phyloP scores from a whole-genome alignment of 2,329 filamentous ascomycete species.

The Tolypocladium inflatum region DNA sequence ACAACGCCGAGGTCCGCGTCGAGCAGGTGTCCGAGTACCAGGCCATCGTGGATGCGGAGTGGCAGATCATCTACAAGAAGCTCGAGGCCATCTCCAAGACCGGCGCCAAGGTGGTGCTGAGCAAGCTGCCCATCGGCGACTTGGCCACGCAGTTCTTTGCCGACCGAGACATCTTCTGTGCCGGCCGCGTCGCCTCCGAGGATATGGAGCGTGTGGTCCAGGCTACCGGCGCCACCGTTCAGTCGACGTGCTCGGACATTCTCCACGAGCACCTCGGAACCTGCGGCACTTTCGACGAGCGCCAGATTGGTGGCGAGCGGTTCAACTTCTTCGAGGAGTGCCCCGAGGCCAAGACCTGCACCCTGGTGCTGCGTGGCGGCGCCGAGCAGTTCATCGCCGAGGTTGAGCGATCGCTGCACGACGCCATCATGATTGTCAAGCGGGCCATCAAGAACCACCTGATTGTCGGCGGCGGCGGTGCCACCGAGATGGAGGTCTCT shows the following conservation, averaged over 20 bases:
- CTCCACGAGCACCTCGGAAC: slow-evolving; percentile 79
- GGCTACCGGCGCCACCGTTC: slow-evolving; percentile 82
- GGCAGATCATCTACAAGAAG: slow-evolving; percentile 99
- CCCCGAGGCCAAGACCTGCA: slow-evolving; percentile 93
- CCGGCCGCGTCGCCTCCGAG: slow-evolving; percentile 80
- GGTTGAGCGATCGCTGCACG: slow-evolving; percentile 93
- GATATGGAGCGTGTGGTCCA: slow-evolving; percentile 96
- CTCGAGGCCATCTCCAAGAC: slow-evolving; percentile 90
- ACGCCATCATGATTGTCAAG: slow-evolving; percentile 99
- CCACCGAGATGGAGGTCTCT: slow-evolving; percentile 92
- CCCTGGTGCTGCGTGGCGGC: slow-evolving; percentile 85
- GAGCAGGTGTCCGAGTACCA: slow-evolving; percentile 99
- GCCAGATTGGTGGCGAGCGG: slow-evolving; percentile 92
- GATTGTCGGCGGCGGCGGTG: slow-evolving; percentile 92
- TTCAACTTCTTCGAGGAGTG: slow-evolving; percentile 99
- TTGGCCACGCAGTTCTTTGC: slow-evolving; percentile 96
- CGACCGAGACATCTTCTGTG: slow-evolving; percentile 96
- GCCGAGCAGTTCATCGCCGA: slow-evolving; percentile 99
- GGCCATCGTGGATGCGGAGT: slow-evolving; percentile 97
- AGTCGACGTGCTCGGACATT: slow-evolving; percentile 96
- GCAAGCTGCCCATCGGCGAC: slow-evolving; percentile 95
- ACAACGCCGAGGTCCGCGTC: slow-evolving; percentile 95
- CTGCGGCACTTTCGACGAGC: slow-evolving; percentile 86
- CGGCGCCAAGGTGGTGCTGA: slow-evolving; percentile 93
- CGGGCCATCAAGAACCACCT: slow-evolving; percentile 89